Evolutionary conservation across 2,329 filamentous ascomycete genomes (phyloP).

Genomic region (Huntiella abstrusa): DNA sequence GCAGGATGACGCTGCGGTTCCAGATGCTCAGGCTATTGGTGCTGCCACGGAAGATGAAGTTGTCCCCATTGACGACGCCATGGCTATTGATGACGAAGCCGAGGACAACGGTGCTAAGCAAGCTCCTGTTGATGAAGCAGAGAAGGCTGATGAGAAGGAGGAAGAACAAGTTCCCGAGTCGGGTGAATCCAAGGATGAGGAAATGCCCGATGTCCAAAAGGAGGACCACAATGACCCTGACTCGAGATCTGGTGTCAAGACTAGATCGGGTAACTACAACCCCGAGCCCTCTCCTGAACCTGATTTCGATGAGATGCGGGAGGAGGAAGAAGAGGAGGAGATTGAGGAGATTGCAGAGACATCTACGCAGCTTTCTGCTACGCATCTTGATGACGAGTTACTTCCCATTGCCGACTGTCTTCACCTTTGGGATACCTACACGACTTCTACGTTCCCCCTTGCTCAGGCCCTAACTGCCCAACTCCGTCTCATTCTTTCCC

Average conservation of each 20-base stretch:
- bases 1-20: slow-evolving; percentile 58
- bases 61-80: slow-evolving; percentile 67
- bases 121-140: slow-evolving; percentile 23
- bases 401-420: slow-evolving; percentile 39
- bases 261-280: slow-evolving; percentile 38
- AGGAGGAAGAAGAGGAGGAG: slow-evolving; percentile 26
- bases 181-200: slow-evolving; percentile 21
- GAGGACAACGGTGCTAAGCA: slow-evolving; percentile 29
- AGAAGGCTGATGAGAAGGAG: slow-evolving; percentile 19
- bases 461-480: slow-evolving; percentile 85
- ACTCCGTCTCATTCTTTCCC: slow-evolving; percentile 82
- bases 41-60: slow-evolving; percentile 76
- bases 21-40: slow-evolving; percentile 84
- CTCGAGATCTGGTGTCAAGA: slow-evolving; percentile 39
- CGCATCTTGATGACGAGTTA: slow-evolving; percentile 42
- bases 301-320: slow-evolving; percentile 21
- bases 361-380: slow-evolving; percentile 49
- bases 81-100: slow-evolving; percentile 60
- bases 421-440: slow-evolving; percentile 68
- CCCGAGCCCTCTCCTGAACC: slow-evolving; percentile 24
- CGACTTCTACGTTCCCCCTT: slow-evolving; percentile 65
- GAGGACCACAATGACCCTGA: slow-evolving; percentile 24
- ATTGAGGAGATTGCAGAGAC: slow-evolving; percentile 33
- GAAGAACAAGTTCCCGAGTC: slow-evolving; percentile 19
- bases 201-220: slow-evolving; percentile 5